Percentiles rank a stretch among this genome's conserved stretches.
phyloP scores from a whole-genome alignment of 1,139 yeast genomes.

The Blastobotrys arbuscula region DNA sequence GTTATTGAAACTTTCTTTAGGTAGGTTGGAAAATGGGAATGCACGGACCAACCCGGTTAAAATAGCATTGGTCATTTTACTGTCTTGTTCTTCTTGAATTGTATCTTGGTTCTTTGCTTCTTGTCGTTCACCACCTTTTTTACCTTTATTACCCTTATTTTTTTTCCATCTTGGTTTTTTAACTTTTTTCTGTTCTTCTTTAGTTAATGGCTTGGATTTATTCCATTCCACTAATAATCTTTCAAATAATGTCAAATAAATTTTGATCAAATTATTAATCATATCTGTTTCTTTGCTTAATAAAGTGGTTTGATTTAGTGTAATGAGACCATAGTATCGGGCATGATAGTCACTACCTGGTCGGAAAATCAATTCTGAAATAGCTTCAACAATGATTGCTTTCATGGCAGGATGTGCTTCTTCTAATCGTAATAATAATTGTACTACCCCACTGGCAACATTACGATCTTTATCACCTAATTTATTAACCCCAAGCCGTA shows the following conservation, averaged over 20 bases:
- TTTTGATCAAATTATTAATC: conserved; percentile 76
- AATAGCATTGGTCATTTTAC: conserved; percentile 82
- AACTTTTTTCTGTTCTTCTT: conserved; percentile 32
- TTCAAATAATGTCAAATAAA: conserved; percentile 83
- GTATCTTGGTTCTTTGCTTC: conserved; percentile 64
- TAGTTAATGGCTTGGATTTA: conserved; percentile 38
- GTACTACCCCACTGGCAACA: conserved; percentile 86
- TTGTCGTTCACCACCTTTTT: conserved; percentile 72
- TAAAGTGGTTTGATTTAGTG: conserved; percentile 88
- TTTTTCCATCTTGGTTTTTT: conserved; percentile 41
- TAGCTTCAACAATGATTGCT: conserved; percentile 66
- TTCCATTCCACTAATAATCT: conserved; percentile 70
- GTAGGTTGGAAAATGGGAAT: conserved; percentile 81
- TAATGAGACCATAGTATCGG: conserved; percentile 78
- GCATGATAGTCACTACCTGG: conserved; percentile 78
- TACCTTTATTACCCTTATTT: conserved; percentile 41
- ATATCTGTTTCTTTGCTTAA: conserved; percentile 68
- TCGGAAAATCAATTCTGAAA: conserved; percentile 75
- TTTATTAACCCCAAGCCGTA: conserved; percentile 86
- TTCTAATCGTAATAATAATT: conserved; percentile 69
- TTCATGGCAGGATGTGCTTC: conserved; percentile 98
- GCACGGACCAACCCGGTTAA: conserved; percentile 96
- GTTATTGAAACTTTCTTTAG: conserved; percentile 62
- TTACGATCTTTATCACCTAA: conserved; percentile 89
- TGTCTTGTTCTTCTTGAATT: conserved; percentile 73